A percentile compares a stretch with the other conserved stretches of the same genome.
phyloP scores from a whole-genome alignment of 2,329 filamentous ascomycete species.

The Aspergillus sp. region DNA sequence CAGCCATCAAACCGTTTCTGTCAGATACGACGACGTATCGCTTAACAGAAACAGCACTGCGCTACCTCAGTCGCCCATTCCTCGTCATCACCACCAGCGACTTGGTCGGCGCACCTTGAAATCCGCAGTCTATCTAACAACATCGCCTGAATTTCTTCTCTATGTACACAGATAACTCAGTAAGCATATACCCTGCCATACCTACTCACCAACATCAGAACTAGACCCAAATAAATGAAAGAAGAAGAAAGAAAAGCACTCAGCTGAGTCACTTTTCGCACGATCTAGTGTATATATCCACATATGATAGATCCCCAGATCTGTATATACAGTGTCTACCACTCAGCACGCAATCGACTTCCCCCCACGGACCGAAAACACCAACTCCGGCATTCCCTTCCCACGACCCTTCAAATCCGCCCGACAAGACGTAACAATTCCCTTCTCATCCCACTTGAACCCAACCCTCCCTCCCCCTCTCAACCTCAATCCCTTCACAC shows the following conservation, averaged over 20 bases:
- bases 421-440: background rate
- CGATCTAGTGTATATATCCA: no score
- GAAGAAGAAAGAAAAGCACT: no score
- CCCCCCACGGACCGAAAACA: background rate
- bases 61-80: conserved; percentile 36
- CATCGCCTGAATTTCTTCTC: conserved; percentile 35
- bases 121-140: conserved; percentile 28
- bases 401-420: background rate
- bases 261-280: no score
- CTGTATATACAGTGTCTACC: no score
- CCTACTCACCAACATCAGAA: conserved; percentile 25
- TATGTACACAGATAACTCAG: conserved; percentile 2
- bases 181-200: conserved; percentile 1
- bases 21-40: conserved; percentile 48
- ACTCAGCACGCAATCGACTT: background rate
- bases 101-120: conserved; percentile 19
- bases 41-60: conserved; percentile 49
- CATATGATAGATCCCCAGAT: no score
- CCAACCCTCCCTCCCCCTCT: conserved; percentile 10
- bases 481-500: conserved; percentile 7
- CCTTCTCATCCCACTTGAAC: conserved; percentile 12
- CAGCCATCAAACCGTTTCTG: conserved; percentile 47
- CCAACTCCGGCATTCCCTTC: background rate
- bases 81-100: conserved; percentile 26
- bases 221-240: conserved; percentile 6